Evolutionary conservation across 495 filamentous ascomycete species (phyloP), one percentile per base, ranked within the genome.

Genomic region (Penicillium tannophilum): DNA sequence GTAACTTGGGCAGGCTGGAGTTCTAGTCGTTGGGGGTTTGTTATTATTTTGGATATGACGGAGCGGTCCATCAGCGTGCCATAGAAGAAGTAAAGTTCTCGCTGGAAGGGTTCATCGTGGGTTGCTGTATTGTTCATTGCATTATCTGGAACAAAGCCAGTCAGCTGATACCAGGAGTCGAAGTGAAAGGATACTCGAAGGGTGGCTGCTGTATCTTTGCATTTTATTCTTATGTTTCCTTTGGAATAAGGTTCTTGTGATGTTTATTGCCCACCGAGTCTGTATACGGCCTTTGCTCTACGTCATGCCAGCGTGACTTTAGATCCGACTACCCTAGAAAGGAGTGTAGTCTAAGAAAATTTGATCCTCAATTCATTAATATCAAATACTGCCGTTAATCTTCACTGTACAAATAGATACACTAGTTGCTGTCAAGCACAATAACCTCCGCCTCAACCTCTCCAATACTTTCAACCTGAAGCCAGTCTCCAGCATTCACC

Each of bases 361-460:
- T 28, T 7, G 4, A 28, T 28, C 28, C 4, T 28, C 6, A 28
- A 28, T 28, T 28, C 28, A 23, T 23, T 39, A n/a, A 12, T 12
- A 41, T 41, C 6, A 17, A 4, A 17, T 41, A 17, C 10, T 14
- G 1, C 14, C 10, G 4, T n/a, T 14, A 39, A 39, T 39, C 14
- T 39, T 14, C 19, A 45, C 20, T 23, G 8, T 4, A 45, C 6
- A 48, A 49, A 48, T 0, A 31, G 3, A 4, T n/a, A 35, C 3
- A 31, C 54, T 49, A 76, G 60, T 76, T 65, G 54, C 73, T 77
- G 63, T 90, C 87, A 56, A 90, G 70, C 54, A 89, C 73, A 43
- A 89, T 76, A 23, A 88, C 83, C 70, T 90, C 87, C 0, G 86
- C 86, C 63, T 89, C 87, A 0, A 63, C 86, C 45, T 87, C 83